phyloP scores from a whole-genome alignment of 257 asterid species.

The Solanum dulcamara region DNA sequence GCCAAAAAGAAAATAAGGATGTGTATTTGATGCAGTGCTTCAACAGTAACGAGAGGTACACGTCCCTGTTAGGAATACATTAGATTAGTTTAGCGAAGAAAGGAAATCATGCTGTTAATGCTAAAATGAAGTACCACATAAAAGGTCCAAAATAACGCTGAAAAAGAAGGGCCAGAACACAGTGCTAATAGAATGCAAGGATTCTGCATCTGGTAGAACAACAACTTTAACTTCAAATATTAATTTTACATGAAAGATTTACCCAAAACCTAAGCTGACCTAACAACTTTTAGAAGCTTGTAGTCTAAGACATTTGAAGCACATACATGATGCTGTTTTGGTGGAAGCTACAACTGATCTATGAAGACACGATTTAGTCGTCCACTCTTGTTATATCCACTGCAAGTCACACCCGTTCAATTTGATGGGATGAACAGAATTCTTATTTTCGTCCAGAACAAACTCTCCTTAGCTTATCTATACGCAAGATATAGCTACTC shows the following conservation, averaged over 20 bases:
- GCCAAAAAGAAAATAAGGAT: slow-evolving; percentile 92
- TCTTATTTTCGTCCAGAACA: background rate
- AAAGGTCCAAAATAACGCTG: background rate
- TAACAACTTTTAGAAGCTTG: background rate
- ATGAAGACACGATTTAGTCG: background rate
- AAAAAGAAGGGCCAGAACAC: background rate
- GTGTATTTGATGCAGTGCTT: slow-evolving; percentile 86
- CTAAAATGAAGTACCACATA: background rate
- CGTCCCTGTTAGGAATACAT: slow-evolving; percentile 35
- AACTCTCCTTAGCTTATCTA: background rate
- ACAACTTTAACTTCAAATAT: background rate
- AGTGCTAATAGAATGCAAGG: background rate
- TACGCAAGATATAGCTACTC: background rate
- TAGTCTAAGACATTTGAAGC: background rate
- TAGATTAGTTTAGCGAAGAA: background rate
- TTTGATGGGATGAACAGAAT: background rate
- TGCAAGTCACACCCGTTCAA: background rate
- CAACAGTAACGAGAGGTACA: slow-evolving; percentile 49
- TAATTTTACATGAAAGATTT: background rate
- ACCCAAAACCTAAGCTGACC: background rate
- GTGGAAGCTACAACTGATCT: background rate
- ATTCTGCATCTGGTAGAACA: background rate
- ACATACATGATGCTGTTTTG: background rate
- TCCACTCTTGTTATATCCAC: background rate
- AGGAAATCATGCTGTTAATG: background rate